Evolutionary conservation across 345 rosid genomes (phyloP).

Genomic region (Hevea brasiliensis): DNA sequence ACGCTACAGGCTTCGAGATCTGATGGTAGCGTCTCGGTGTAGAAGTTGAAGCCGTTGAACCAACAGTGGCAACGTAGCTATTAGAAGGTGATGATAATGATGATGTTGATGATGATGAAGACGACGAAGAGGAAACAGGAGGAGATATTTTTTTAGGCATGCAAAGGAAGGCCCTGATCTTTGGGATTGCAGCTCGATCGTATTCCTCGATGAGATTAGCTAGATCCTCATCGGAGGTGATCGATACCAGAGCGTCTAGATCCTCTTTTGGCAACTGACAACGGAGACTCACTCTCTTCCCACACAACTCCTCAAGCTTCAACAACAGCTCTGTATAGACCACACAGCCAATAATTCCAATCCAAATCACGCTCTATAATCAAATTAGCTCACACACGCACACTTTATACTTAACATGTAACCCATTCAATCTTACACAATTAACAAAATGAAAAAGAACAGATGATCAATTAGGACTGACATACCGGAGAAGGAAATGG

Average conservation of each 20-base stretch:
- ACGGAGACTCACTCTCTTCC: conserved; percentile 54
- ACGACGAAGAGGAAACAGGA: conserved; percentile 7
- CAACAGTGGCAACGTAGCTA: conserved; percentile 11
- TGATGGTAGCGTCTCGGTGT: conserved; percentile 39
- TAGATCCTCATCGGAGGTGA: conserved; percentile 85
- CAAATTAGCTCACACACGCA: not conserved
- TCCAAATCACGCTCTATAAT: conserved; percentile 21
- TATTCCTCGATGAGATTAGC: conserved; percentile 87
- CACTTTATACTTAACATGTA: not conserved
- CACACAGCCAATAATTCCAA: conserved; percentile 25
- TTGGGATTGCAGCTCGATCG: conserved; percentile 53
- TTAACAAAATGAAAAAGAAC: not conserved
- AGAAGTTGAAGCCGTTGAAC: conserved; percentile 17
- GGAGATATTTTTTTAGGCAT: conserved; percentile 40
- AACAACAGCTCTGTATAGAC: conserved; percentile 57
- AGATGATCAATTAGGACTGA: not conserved
- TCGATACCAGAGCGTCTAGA: conserved; percentile 76
- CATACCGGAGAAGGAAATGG: conserved; percentile 68
- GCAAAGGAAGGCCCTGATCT: conserved; percentile 83
- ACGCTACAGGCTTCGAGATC: conserved; percentile 28
- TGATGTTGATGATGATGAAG: conserved; percentile 30
- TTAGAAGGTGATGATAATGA: conserved; percentile 43
- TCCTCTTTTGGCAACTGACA: conserved; percentile 88
- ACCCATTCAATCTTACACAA: conserved; percentile 5
- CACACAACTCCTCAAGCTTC: conserved; percentile 74